Evolutionary conservation across 2,329 filamentous ascomycete species (phyloP), one percentile per base, ranked within the genome.

Genomic region (Aspergillus terreus): DNA sequence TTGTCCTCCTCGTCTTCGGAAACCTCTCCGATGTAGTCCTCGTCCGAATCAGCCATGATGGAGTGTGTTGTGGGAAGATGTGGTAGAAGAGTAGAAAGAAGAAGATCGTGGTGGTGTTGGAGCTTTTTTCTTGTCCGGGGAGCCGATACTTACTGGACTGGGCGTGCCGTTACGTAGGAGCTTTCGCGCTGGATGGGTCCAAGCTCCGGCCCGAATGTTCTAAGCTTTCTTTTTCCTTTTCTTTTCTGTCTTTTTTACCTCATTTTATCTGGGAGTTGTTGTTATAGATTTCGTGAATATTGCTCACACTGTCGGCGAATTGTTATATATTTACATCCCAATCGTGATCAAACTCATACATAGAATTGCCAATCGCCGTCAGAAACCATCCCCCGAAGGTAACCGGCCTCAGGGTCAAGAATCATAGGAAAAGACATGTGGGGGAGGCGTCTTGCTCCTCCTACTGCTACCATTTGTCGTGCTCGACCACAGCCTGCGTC

Each of bases 1-100:
- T 64, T 52, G 33, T 69, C 61, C 49, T 69, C 67, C 44, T 79
- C 71, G 63, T 80, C 69, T 48, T 79, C 72, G 40, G 75, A 74
- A 53, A 73, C 61, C 59, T 75, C 72, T 63, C 77, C 76, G 61
- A 80, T 66, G 64, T 80, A 76, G 69, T 80, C 75, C 65, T 80
- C 75, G 57, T 79, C 77, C 30, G 76, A 77, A 60, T 76, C 75
- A 25, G 75, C 73, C 76, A 74, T 73, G 23, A 38, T n/a, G 35
- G 35, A n/a, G 35, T n/a, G n/a, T n/a, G 35, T n/a, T 7, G 33
- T 36, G 7, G 33, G 19, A 36, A 9, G 11, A 27, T 10, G 33
- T 36, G 33, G 33, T 11, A 6, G 33, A 36, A 6, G 12, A 6
- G 33, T 14, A 38, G 5, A n/a, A 30, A 7, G 35, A 7, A 5